These are phyloP conservation scores for Ambrosia trifida DNA, from an alignment of 129 eudicot genomes.

Conservation along the genomic window DNA sequence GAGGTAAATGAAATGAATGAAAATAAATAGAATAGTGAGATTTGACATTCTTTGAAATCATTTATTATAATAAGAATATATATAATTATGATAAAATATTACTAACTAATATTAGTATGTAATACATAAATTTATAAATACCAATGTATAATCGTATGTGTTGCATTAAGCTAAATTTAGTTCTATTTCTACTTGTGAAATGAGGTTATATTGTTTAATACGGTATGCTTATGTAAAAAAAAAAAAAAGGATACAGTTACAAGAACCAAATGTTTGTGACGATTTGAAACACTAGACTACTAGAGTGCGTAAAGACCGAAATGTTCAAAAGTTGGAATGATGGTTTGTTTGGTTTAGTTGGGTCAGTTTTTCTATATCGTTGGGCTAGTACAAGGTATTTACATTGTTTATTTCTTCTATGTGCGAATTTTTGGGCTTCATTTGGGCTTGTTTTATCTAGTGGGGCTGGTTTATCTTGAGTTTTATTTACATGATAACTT, in stretches of 20 bases:
- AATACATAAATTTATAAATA: too few species aligned
- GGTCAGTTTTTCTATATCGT: background rate
- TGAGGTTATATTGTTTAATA: background rate
- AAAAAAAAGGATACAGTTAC: slow-evolving; percentile 4
- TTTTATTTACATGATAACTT: too few species aligned
- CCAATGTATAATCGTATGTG: too few species aligned
- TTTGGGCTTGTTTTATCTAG: background rate
- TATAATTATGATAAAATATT: too few species aligned
- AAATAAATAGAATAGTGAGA: too few species aligned
- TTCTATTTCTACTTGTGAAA: background rate
- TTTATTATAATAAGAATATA: too few species aligned
- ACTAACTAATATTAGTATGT: too few species aligned
- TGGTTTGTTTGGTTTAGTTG: background rate
- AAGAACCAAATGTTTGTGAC: slow-evolving; percentile 25
- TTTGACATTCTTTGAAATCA: too few species aligned
- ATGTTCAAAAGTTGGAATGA: background rate
- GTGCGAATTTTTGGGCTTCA: too few species aligned
- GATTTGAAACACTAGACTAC: background rate
- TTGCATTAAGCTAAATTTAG: background rate
- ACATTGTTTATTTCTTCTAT: too few species aligned
- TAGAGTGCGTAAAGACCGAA: background rate
- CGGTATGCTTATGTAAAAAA: slow-evolving; percentile 9
- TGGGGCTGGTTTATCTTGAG: background rate
- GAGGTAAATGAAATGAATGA: too few species aligned
- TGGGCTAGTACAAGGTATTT: background rate